These are phyloP conservation scores for Ogataea allantospora DNA, from an alignment of 805 yeast species.

Conservation along the genomic window DNA sequence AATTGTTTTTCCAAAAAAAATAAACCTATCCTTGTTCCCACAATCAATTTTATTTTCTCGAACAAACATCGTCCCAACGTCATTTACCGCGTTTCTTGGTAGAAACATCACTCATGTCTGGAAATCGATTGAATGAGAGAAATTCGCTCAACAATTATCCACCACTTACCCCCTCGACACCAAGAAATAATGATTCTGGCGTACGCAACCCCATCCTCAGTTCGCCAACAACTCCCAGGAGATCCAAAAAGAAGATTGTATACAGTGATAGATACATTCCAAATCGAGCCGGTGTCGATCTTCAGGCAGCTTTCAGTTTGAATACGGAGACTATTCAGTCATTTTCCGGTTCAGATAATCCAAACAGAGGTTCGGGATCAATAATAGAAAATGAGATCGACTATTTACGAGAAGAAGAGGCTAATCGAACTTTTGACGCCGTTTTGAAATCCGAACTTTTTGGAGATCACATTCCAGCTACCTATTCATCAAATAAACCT, in stretches of 20 bases:
- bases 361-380: slow-evolving; percentile 13
- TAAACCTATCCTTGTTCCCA: slow-evolving; percentile 1
- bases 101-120: slow-evolving; percentile 8
- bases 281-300: slow-evolving; percentile 76
- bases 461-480: slow-evolving; percentile 74
- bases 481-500: slow-evolving; percentile 17
- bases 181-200: slow-evolving; percentile 16
- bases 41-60: slow-evolving; percentile 1
- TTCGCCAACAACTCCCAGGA: slow-evolving; percentile 47
- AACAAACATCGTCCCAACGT: background rate
- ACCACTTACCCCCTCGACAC: slow-evolving; percentile 22
- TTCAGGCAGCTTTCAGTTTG: slow-evolving; percentile 79
- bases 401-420: slow-evolving; percentile 69
- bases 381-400: slow-evolving; percentile 60
- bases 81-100: background rate
- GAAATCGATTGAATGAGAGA: slow-evolving; percentile 9
- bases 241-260: slow-evolving; percentile 43
- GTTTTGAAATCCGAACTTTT: slow-evolving; percentile 86
- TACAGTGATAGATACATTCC: slow-evolving; percentile 90
- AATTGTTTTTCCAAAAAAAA: slow-evolving; percentile 10
- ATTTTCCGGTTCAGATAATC: slow-evolving; percentile 8
- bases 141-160: slow-evolving; percentile 14
- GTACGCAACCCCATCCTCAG: slow-evolving; percentile 22
- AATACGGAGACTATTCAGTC: slow-evolving; percentile 23
- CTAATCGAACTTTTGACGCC: slow-evolving; percentile 81